Percentiles rank a stretch among this genome's conserved stretches.
Conservation (phyloP, 768 basidiomycete species). For the Crucibulum laeve region DNA sequence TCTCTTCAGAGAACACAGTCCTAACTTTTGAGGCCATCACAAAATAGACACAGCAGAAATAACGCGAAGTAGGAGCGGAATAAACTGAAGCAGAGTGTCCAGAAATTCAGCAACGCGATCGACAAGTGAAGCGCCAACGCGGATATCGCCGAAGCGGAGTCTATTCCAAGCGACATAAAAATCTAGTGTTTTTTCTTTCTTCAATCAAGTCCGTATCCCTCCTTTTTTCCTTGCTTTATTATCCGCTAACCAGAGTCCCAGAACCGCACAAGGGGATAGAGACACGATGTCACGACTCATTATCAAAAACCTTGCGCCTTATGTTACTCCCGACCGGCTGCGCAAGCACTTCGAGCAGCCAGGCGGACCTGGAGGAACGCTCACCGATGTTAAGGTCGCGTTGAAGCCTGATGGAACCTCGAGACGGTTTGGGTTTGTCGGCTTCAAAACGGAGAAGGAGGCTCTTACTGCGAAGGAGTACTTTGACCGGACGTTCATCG, state of each 20-base stretch:
- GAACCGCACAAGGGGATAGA: neutral
- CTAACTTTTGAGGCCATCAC: constrained; percentile 17
- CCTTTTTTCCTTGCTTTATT: neutral
- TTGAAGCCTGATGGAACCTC: constrained; percentile 74
- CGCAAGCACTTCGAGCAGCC: constrained; percentile 64
- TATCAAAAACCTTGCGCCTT: constrained; percentile 74
- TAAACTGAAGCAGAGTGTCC: too few species aligned
- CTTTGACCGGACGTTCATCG: constrained; percentile 84
- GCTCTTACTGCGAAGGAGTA: constrained; percentile 73
- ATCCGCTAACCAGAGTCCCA: neutral
- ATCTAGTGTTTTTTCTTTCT: constrained; percentile 1
- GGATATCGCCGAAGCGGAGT: neutral
- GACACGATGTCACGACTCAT: constrained; percentile 74
- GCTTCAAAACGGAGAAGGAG: constrained; percentile 78
- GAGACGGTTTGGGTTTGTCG: constrained; percentile 88
- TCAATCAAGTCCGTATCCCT: neutral
- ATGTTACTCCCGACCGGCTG: constrained; percentile 60
- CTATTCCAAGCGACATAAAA: neutral
- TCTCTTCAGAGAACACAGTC: constrained; percentile 36
- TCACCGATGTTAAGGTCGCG: constrained; percentile 87
- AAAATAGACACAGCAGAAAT: too few species aligned
- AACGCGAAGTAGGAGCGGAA: too few species aligned
- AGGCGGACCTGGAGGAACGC: constrained; percentile 54
- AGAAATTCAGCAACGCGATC: too few species aligned
- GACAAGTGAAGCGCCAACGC: too few species aligned